These are phyloP conservation scores for Mycena venus DNA, from an alignment of 768 basidiomycete species.

Conservation along the genomic window DNA sequence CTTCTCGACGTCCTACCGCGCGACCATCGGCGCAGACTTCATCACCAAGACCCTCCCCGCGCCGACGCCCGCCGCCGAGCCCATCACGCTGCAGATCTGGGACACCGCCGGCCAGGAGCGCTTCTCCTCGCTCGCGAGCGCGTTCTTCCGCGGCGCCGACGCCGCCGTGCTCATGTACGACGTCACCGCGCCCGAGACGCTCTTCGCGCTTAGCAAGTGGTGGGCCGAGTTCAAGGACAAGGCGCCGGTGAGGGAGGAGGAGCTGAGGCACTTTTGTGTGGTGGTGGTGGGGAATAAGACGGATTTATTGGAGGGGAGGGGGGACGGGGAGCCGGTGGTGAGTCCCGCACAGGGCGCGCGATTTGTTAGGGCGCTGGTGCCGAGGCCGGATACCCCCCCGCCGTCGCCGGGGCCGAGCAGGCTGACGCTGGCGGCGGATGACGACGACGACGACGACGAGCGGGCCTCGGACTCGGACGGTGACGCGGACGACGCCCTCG, in stretches of 20 bases:
- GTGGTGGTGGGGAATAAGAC: slow-evolving; percentile 87
- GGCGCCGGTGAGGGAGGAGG: slow-evolving; percentile 77
- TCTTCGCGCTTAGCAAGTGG: slow-evolving; percentile 76
- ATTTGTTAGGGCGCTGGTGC: slow-evolving; percentile 72
- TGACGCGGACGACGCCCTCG: slow-evolving; percentile 33
- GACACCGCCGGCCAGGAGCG: slow-evolving; percentile 92
- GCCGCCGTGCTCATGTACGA: slow-evolving; percentile 88
- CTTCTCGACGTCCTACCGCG: slow-evolving; percentile 83
- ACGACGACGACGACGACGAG: slow-evolving; percentile 17
- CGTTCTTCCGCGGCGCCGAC: slow-evolving; percentile 90
- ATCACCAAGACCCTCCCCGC: slow-evolving; percentile 81
- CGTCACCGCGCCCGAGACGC: slow-evolving; percentile 74
- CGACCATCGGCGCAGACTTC: slow-evolving; percentile 93
- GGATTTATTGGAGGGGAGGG: slow-evolving; percentile 59
- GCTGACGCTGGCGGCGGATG: slow-evolving; percentile 4
- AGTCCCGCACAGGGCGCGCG: slow-evolving; percentile 59
- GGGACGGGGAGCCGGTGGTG: slow-evolving; percentile 36
- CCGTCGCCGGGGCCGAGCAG: slow-evolving; percentile 22
- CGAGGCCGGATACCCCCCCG: slow-evolving; percentile 43
- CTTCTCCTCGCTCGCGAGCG: slow-evolving; percentile 84
- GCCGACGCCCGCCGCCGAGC: slow-evolving; percentile 56
- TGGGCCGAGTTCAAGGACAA: slow-evolving; percentile 81
- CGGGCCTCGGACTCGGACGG: no score
- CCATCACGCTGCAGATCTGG: slow-evolving; percentile 59
- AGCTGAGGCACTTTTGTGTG: slow-evolving; percentile 68